These are phyloP conservation scores for Hapsidospora chrysogenum DNA, from an alignment of 495 filamentous ascomycete genomes.

Conservation along the genomic window DNA sequence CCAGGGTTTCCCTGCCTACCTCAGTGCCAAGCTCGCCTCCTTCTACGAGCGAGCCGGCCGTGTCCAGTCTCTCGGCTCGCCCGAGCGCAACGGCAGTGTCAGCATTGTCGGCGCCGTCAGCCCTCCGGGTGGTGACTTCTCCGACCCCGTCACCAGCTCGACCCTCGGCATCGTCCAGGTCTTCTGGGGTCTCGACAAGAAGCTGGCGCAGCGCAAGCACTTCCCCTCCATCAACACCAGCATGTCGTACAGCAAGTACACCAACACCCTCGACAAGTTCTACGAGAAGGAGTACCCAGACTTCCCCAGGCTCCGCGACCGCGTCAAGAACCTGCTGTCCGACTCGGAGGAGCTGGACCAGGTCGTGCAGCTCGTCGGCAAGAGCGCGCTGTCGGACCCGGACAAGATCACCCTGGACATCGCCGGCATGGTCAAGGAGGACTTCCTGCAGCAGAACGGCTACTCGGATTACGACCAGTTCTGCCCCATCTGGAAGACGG, in stretches of 20 bases:
- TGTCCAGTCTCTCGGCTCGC: slow-evolving; percentile 70
- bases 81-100: slow-evolving; percentile 75
- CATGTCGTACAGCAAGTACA: slow-evolving; percentile 96
- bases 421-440: slow-evolving; percentile 83
- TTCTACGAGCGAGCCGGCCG: slow-evolving; percentile 98
- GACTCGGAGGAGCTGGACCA: slow-evolving; percentile 96
- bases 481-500: slow-evolving; percentile 98
- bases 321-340: slow-evolving; percentile 80
- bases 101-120: slow-evolving; percentile 97
- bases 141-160: slow-evolving; percentile 87
- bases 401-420: slow-evolving; percentile 99
- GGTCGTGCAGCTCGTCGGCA: slow-evolving; percentile 96
- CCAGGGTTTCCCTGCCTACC: slow-evolving; percentile 97
- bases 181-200: slow-evolving; percentile 99
- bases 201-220: slow-evolving; percentile 95
- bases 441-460: slow-evolving; percentile 98
- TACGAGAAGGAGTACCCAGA: slow-evolving; percentile 88
- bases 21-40: slow-evolving; percentile 89
- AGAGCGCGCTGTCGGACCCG: slow-evolving; percentile 84
- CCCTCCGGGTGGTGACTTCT: slow-evolving; percentile 97
- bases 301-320: slow-evolving; percentile 82
- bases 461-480: slow-evolving; percentile 99
- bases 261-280: slow-evolving; percentile 65
- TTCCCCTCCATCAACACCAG: slow-evolving; percentile 98
- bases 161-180: slow-evolving; percentile 98